These are phyloP conservation scores for Penicillium sp. DNA, from an alignment of 2,329 filamentous ascomycete genomes.

Conservation along the genomic window DNA sequence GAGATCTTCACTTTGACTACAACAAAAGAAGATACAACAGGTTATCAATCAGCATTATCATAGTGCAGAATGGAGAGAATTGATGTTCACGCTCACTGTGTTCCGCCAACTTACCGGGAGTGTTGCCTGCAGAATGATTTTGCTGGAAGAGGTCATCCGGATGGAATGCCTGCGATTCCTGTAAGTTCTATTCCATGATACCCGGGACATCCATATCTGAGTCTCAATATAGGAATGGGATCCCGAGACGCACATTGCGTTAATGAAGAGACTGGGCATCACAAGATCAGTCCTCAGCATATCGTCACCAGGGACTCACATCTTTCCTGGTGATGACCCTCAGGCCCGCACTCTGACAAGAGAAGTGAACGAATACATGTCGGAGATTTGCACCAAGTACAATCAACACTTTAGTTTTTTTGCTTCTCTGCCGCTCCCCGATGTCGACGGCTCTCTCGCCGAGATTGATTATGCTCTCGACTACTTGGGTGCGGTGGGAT, in stretches of 20 bases:
- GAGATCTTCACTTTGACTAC: not conserved
- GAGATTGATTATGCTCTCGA: slow-evolving; percentile 51
- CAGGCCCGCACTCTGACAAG: slow-evolving; percentile 43
- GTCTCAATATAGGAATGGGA: slow-evolving; percentile 44
- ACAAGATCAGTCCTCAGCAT: slow-evolving; percentile 57
- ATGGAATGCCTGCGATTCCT: slow-evolving; percentile 25
- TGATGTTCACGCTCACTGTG: slow-evolving; percentile 22
- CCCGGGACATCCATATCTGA: not conserved
- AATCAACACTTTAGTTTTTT: slow-evolving; percentile 53
- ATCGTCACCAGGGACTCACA: slow-evolving; percentile 55
- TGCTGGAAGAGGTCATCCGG: slow-evolving; percentile 21
- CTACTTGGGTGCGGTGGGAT: slow-evolving; percentile 52
- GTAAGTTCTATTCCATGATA: slow-evolving; percentile 2
- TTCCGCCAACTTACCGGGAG: slow-evolving; percentile 20
- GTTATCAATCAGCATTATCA: not conserved
- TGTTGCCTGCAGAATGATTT: slow-evolving; percentile 24
- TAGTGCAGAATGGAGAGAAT: slow-evolving; percentile 16
- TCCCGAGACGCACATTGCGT: slow-evolving; percentile 47
- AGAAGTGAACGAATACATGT: slow-evolving; percentile 33
- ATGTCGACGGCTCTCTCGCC: slow-evolving; percentile 48
- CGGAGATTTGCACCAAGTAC: slow-evolving; percentile 27
- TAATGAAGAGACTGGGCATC: slow-evolving; percentile 55
- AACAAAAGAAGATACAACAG: not conserved
- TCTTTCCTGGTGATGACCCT: slow-evolving; percentile 43
- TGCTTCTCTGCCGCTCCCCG: slow-evolving; percentile 55